Evolutionary conservation across 768 basidiomycete species (phyloP), one percentile per base, ranked within the genome.

Genomic region (Leccinellum rugosiceps): DNA sequence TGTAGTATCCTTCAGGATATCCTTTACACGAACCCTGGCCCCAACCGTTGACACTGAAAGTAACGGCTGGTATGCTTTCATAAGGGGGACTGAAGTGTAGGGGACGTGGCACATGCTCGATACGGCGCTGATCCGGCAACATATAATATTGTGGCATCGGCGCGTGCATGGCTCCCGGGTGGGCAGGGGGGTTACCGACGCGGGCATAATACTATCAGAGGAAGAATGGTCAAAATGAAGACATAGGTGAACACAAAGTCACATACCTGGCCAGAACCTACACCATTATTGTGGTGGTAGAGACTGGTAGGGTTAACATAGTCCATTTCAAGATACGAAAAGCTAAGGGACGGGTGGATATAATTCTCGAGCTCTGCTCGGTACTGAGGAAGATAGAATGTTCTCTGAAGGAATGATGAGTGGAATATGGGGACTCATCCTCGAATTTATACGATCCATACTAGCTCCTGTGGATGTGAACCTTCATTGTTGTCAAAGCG

Each of bases 1-100:
- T 3, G 54, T 55, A 13, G 54, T 55, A 13, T 38, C 54, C 32
- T 38, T 53, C 2, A 55, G 54, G 26, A 55, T 38, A 38, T 55
- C 54, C 26, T 19, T 52, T n/a, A 51, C 54, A 8, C 54, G 49
- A 19, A 52, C 34, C 21, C 54, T 50, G 1, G 54, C 47, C n/a
- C 54, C 54, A 55, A 28, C 54, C 26, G 6, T 55, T 34, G 2
- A 19, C 34, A 21, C 9, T 53, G n/a, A 55, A 52, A 1, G 32
- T 52, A 17, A 55, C 28, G 34, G 32, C 50, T 14, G 50, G 54
- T 23, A 55, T 15, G 26, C 17, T 38, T 28, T 55, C 54, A 19
- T 52, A 15, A 13, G 54, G 26, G 6, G 50, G 50, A 17, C 50
- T 53, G 26, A 53, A 15, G 19, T 35, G 54, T 3, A 30, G 7